These are phyloP conservation scores for Kurtzmaniella fragi DNA, from an alignment of 805 yeast genomes.

Conservation along the genomic window DNA sequence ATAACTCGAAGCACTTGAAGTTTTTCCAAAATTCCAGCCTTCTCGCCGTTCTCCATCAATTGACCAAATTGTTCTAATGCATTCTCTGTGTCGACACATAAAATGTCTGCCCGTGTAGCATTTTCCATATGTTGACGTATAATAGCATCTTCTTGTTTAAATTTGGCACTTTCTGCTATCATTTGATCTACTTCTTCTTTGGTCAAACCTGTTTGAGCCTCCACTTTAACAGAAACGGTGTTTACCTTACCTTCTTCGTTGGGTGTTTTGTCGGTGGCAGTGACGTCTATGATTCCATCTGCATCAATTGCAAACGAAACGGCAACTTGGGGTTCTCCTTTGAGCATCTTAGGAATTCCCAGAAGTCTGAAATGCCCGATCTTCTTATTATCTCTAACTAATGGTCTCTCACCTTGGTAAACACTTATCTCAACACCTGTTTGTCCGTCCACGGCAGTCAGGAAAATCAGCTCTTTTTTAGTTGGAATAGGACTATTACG, in stretches of 20 bases:
- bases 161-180: slow-evolving; percentile 61
- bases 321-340: slow-evolving; percentile 75
- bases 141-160: slow-evolving; percentile 55
- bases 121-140: slow-evolving; percentile 61
- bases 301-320: slow-evolving; percentile 80
- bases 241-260: slow-evolving; percentile 41
- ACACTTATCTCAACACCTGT: slow-evolving; percentile 79
- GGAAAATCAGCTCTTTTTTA: slow-evolving; percentile 66
- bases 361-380: slow-evolving; percentile 70
- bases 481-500: slow-evolving; percentile 76
- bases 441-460: slow-evolving; percentile 82
- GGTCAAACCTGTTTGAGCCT: slow-evolving; percentile 64
- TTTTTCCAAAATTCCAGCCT: slow-evolving; percentile 16
- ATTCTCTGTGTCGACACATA: slow-evolving; percentile 82
- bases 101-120: slow-evolving; percentile 73
- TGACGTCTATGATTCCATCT: slow-evolving; percentile 62
- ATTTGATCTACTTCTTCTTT: slow-evolving; percentile 63
- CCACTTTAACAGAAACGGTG: slow-evolving; percentile 57
- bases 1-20: slow-evolving; percentile 19
- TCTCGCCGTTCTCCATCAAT: slow-evolving; percentile 46
- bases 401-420: slow-evolving; percentile 76
- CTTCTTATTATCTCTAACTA: slow-evolving; percentile 71
- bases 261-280: slow-evolving; percentile 50
- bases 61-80: slow-evolving; percentile 70
- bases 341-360: slow-evolving; percentile 71